Evolutionary conservation across 352 stramenopile genomes (phyloP), one percentile per base, ranked within the genome.

Genomic region (Globisporangium echinulatum): DNA sequence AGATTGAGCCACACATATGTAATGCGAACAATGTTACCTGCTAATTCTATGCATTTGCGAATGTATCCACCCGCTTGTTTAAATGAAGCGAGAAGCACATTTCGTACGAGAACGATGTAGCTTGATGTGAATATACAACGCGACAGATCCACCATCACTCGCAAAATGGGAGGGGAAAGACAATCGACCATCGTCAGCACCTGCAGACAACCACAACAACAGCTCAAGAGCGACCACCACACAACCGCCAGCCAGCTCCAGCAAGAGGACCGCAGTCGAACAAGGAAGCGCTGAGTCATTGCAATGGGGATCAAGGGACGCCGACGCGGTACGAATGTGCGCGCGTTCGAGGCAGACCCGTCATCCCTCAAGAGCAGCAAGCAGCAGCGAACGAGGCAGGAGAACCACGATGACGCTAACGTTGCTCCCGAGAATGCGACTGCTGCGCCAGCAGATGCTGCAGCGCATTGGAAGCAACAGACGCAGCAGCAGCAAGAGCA

Each of bases 291-390:
- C 25, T 33, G 25, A 33, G 25, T 33, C 25, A 33, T 33, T 33
- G 25, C 25, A 33, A 91, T 92, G 82, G 78, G 79, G n/a, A 88
- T 85, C 67, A 86, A 85, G 46, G 72, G 70, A 8, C 74, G 74
- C 15, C 76, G 82, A 52, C 71, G 77, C 19, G 25, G 46, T n/a
- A 63, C 70, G 4, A 40, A 68, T 40, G 58, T 62, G 39, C 64
- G 51, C 11, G 69, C 66, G 49, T 70, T 66, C 56, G 66, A 63
- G 61, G 10, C 17, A 11, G 67, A 76, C 46, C 66, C 66, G n/a
- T 15, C 36, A 40, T 19, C n/a, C 56, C 57, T 8, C 1, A 37
- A 58, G 2, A 19, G 58, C n/a, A 63, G 77, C 46, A 69, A 75
- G 49, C 49, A 69, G 38, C 36, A 61, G 17, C 25, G 36, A 44